A percentile compares a stretch with the other conserved stretches of the same genome.
Conservation (phyloP, 768 basidiomycete genomes). For the Boletus subcaerulescens region DNA sequence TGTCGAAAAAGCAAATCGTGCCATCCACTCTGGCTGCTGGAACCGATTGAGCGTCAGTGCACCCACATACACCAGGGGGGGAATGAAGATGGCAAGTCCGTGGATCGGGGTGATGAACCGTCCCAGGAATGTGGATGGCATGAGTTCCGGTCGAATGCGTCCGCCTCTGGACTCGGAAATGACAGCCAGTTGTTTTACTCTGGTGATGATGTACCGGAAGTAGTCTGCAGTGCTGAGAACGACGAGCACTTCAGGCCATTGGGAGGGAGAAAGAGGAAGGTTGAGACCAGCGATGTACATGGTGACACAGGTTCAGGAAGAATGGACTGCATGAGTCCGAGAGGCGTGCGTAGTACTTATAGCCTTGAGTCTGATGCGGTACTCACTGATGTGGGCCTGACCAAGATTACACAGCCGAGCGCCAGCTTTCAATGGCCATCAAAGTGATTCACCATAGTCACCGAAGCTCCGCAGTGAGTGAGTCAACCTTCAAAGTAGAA, state of each 20-base stretch:
- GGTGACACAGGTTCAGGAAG: neutral
- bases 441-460: no score
- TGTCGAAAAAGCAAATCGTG: constrained; percentile 13
- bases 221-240: constrained; percentile 11
- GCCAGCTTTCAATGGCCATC: no score
- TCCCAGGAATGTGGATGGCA: constrained; percentile 15
- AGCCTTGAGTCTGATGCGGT: neutral
- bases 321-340: no score
- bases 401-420: no score
- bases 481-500: no score
- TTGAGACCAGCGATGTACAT: constrained; percentile 19
- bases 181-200: neutral
- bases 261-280: neutral
- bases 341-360: no score
- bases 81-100: constrained; percentile 9
- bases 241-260: constrained; percentile 15
- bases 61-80: constrained; percentile 25
- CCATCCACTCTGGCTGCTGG: constrained; percentile 32
- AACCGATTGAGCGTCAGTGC: constrained; percentile 24
- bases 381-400: neutral
- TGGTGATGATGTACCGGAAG: neutral
- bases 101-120: constrained; percentile 28
- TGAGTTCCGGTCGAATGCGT: constrained; percentile 13
- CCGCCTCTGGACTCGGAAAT: constrained; percentile 13
- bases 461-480: no score